These are phyloP conservation scores for slime mould (Dictyostelium discoideum) DNA, from an alignment of 78 protist genomes.

Conservation along the genomic window DNA sequence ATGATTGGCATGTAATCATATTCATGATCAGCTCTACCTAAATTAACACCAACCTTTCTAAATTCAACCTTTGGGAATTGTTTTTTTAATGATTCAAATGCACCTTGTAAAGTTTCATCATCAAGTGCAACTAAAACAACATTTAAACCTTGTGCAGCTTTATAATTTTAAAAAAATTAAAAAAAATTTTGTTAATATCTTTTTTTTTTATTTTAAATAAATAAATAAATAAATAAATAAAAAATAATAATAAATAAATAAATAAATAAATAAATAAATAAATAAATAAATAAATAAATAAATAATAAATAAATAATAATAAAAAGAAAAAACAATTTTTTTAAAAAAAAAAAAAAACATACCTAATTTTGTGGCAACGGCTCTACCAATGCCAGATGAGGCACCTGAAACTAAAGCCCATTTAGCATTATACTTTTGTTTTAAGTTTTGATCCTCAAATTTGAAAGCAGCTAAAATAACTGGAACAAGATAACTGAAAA, in stretches of 20 bases:
- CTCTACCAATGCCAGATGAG: constrained; percentile 63
- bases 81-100: constrained; percentile 25
- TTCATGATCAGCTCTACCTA: constrained; percentile 60
- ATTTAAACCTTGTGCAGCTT: constrained; percentile 47
- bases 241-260: too few relatives aligned
- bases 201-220: not conserved
- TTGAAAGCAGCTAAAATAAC: constrained; percentile 58
- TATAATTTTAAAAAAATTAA: not conserved
- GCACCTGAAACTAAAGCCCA: constrained; percentile 82
- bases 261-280: too few relatives aligned
- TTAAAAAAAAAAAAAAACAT: not conserved
- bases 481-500: constrained; percentile 40
- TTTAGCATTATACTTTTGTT: constrained; percentile 70
- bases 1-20: constrained; percentile 68
- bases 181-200: not conserved
- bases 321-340: too few relatives aligned
- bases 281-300: not conserved
- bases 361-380: constrained; percentile 61
- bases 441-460: constrained; percentile 53
- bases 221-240: too few relatives aligned
- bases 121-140: constrained; percentile 82
- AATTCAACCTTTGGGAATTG: constrained; percentile 65
- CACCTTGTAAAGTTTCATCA: constrained; percentile 63
- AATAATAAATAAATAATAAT: too few relatives aligned
- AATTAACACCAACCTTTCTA: constrained; percentile 59